phyloP scores from a whole-genome alignment of 1,139 yeast genomes.

The Suhomyces bolitotheri region DNA sequence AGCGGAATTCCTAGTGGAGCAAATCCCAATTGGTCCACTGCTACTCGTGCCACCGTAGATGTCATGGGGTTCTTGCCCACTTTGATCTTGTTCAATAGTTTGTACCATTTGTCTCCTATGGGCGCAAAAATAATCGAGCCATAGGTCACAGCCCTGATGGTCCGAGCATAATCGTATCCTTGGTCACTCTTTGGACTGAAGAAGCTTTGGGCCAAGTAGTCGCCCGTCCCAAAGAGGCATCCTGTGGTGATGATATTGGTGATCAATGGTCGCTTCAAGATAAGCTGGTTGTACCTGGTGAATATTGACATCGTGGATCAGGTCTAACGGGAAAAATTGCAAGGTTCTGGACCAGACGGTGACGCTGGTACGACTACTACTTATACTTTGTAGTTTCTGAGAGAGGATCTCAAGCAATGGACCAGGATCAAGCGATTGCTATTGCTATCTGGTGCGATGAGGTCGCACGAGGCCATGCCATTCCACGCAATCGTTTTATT shows the following conservation, averaged over 20 bases:
- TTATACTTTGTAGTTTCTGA: no score
- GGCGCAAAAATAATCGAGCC: conserved; percentile 47
- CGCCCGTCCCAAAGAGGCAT: conserved; percentile 44
- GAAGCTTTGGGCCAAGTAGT: conserved; percentile 38
- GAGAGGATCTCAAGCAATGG: no score
- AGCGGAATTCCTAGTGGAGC: conserved; percentile 75
- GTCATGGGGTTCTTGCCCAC: conserved; percentile 1
- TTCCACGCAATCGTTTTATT: no score
- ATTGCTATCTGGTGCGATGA: no score
- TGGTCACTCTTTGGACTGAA: conserved; percentile 18
- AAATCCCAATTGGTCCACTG: conserved; percentile 70
- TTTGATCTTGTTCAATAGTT: conserved; percentile 26
- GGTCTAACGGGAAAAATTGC: no score
- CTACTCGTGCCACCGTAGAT: conserved; percentile 41
- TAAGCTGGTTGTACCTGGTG: conserved; percentile 30
- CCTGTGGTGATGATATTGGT: conserved; percentile 46
- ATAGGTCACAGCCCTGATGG: conserved; percentile 35
- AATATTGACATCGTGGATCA: conserved; percentile 18
- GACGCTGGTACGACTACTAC: no score
- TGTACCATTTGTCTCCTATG: conserved; percentile 45
- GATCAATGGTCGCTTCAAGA: conserved; percentile 32
- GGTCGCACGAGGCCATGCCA: neutral
- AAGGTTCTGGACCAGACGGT: no score
- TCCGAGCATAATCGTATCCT: conserved; percentile 31
- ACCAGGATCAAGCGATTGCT: no score